These are phyloP conservation scores for Rutstroemia sp. DNA, from an alignment of 2,329 filamentous ascomycete genomes.

Conservation along the genomic window DNA sequence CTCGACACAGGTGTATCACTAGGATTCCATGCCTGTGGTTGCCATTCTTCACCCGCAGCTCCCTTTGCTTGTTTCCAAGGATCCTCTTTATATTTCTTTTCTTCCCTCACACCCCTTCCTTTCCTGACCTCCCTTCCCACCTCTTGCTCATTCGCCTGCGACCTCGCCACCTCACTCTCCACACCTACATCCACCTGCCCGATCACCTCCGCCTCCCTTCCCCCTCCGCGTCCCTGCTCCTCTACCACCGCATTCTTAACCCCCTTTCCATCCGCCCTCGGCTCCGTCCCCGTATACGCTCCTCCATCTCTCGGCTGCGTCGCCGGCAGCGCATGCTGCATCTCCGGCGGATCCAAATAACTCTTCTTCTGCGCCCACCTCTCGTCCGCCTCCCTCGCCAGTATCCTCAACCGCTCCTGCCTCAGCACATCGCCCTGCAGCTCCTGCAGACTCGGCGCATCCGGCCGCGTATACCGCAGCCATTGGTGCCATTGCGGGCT, in stretches of 20 bases:
- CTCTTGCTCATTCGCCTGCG: constrained; percentile 19
- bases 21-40: constrained; percentile 38
- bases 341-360: constrained; percentile 34
- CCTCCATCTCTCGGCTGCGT: background rate
- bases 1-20: constrained; percentile 4
- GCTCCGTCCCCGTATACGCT: background rate
- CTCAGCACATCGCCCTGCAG: constrained; percentile 47
- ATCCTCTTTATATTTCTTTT: constrained; percentile 29
- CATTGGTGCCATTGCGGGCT: constrained; percentile 62
- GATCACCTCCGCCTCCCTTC: background rate
- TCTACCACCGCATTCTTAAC: background rate
- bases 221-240: background rate
- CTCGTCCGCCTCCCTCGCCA: constrained; percentile 55
- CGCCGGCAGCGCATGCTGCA: background rate
- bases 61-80: constrained; percentile 52
- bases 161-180: constrained; percentile 18
- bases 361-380: constrained; percentile 55
- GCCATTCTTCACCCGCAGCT: constrained; percentile 46
- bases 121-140: background rate
- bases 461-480: constrained; percentile 51
- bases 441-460: constrained; percentile 50
- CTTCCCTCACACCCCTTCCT: constrained; percentile 4
- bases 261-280: background rate
- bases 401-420: constrained; percentile 44
- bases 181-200: background rate